A percentile compares a stretch with the other conserved stretches of the same genome.
Evolutionary conservation across 139 green algal species (phyloP).

Genomic region (Coelastrella sp.): DNA sequence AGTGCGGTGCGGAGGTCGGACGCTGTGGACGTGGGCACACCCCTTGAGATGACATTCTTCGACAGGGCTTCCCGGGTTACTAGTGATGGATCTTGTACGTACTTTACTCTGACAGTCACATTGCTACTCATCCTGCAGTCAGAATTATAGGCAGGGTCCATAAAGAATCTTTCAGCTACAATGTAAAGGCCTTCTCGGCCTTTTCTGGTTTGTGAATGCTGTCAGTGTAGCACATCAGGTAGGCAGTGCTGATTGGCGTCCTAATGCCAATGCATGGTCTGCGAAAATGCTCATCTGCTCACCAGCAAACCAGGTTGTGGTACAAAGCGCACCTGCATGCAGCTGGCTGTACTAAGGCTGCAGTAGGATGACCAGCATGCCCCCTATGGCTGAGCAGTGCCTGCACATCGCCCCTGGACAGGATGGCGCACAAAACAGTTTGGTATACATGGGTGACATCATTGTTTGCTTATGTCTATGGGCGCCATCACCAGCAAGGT

Average conservation of each 20-base stretch:
- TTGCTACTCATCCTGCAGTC: not conserved
- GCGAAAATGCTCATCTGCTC: not conserved
- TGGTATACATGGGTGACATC: not conserved
- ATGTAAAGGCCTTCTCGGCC: not conserved
- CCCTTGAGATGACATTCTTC: not conserved
- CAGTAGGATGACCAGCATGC: not conserved
- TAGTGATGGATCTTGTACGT: not conserved
- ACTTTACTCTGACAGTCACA: not conserved
- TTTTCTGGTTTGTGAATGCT: not conserved
- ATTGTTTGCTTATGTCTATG: not conserved
- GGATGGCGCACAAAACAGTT: not conserved
- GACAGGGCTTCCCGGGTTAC: not conserved
- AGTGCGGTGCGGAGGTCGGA: not conserved
- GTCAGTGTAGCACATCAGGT: not conserved
- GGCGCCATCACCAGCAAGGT: not conserved
- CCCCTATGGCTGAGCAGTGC: not conserved
- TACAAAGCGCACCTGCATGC: not conserved
- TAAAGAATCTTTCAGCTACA: not conserved
- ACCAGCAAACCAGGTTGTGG: not conserved
- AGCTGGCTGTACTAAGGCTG: not conserved
- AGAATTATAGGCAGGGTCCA: not conserved
- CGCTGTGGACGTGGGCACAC: not conserved
- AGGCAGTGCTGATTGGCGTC: not conserved
- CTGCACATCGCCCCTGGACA: not conserved
- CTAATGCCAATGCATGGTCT: not conserved